Evolutionary conservation across 345 rosid genomes (phyloP).

Genomic region (Salix viminalis): DNA sequence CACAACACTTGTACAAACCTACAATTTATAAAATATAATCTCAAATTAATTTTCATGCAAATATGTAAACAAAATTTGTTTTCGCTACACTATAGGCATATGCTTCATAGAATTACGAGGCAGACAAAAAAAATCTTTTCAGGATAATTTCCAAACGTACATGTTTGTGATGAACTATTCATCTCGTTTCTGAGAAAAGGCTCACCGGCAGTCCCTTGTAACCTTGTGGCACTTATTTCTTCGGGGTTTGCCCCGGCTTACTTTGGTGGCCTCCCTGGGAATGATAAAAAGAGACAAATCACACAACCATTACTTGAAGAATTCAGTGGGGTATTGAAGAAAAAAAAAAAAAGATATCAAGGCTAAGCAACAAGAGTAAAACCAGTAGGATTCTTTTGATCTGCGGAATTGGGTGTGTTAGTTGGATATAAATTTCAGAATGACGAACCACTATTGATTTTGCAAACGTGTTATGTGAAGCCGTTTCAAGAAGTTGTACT

Average conservation of each 20-base stretch:
- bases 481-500: neutral
- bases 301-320: neutral
- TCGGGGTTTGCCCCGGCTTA: slow-evolving; percentile 41
- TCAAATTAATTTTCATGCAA: neutral
- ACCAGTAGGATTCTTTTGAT: neutral
- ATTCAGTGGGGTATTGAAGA: neutral
- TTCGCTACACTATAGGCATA: neutral
- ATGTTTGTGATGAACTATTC: neutral
- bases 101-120: neutral
- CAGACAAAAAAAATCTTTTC: slow-evolving; percentile 1
- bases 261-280: slow-evolving; percentile 47
- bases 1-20: neutral
- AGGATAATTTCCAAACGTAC: neutral
- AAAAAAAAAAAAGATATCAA: neutral
- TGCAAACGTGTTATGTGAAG: neutral
- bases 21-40: neutral
- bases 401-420: neutral
- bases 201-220: slow-evolving; percentile 26
- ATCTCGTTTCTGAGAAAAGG: slow-evolving; percentile 23
- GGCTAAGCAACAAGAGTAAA: neutral
- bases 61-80: neutral
- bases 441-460: neutral
- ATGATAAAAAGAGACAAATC: neutral
- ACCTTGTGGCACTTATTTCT: slow-evolving; percentile 31
- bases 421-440: neutral